Percentiles rank a stretch among this genome's conserved stretches.
These are phyloP conservation scores for Sanguinoderma infundibulare DNA, from an alignment of 1,284 basidiomycete genomes.

Conservation along the genomic window DNA sequence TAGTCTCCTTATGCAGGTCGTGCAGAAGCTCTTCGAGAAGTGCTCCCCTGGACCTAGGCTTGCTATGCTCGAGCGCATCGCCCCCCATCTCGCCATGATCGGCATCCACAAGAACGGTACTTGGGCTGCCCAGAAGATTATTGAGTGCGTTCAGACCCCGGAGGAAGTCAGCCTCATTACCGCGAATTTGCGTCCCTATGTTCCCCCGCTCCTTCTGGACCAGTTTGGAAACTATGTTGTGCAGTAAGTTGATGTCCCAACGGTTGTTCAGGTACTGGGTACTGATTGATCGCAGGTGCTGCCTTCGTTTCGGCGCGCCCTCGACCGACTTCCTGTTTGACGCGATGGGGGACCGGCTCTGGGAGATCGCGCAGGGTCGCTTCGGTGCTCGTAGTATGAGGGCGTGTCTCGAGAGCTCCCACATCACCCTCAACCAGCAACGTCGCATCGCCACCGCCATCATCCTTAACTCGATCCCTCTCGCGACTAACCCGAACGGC, in stretches of 20 bases:
- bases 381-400: slow-evolving; percentile 98
- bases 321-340: slow-evolving; percentile 96
- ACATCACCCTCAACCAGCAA: slow-evolving; percentile 86
- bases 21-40: slow-evolving; percentile 97
- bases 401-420: slow-evolving; percentile 91
- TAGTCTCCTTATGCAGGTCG: slow-evolving; percentile 53
- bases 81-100: slow-evolving; percentile 95
- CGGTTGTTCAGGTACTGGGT: neutral
- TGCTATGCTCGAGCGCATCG: slow-evolving; percentile 92
- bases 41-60: slow-evolving; percentile 81
- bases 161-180: slow-evolving; percentile 89
- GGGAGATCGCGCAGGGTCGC: slow-evolving; percentile 96
- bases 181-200: slow-evolving; percentile 87
- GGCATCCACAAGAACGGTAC: slow-evolving; percentile 99
- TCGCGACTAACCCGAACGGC: slow-evolving; percentile 98
- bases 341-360: slow-evolving; percentile 97
- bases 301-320: slow-evolving; percentile 89
- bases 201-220: slow-evolving; percentile 93
- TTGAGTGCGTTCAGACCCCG: slow-evolving; percentile 90
- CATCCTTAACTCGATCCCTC: slow-evolving; percentile 95
- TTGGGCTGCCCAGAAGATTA: slow-evolving; percentile 99
- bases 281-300: slow-evolving; percentile 60
- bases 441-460: slow-evolving; percentile 95
- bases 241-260: slow-evolving; percentile 63
- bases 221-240: slow-evolving; percentile 99